phyloP scores from a whole-genome alignment of 2,329 filamentous ascomycete species.

The Endoconidiophora laricicola region DNA sequence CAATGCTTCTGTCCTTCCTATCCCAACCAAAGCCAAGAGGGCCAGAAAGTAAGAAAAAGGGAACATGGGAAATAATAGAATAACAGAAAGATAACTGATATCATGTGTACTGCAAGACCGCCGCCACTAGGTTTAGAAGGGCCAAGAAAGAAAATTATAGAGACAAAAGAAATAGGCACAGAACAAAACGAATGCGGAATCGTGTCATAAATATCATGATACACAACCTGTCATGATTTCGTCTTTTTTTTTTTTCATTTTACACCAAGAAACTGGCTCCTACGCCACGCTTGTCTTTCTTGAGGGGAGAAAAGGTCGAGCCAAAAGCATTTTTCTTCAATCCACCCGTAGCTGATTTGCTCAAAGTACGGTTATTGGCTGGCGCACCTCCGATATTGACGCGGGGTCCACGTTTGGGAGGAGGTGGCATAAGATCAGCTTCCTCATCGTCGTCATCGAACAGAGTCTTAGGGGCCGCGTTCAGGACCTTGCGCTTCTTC shows the following conservation, averaged over 20 bases:
- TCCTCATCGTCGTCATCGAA: constrained; percentile 45
- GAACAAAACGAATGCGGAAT: neutral
- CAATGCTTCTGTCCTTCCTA: too few species aligned
- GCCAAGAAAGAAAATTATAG: neutral
- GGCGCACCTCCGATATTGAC: constrained; percentile 12
- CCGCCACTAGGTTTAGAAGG: neutral
- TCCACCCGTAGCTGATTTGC: constrained; percentile 16
- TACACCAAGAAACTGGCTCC: constrained; percentile 43
- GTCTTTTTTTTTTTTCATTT: neutral
- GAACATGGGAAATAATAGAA: too few species aligned
- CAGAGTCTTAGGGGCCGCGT: constrained; percentile 31
- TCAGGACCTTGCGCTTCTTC: constrained; percentile 58
- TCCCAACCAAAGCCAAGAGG: too few species aligned
- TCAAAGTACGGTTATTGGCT: constrained; percentile 2
- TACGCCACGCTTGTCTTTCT: constrained; percentile 48
- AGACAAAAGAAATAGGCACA: neutral
- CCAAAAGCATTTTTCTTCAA: constrained; percentile 26
- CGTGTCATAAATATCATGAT: neutral
- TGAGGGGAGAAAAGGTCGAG: constrained; percentile 52
- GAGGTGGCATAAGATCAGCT: neutral
- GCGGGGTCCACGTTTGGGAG: constrained; percentile 2
- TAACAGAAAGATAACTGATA: too few species aligned
- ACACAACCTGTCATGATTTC: neutral
- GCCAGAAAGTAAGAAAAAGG: too few species aligned
- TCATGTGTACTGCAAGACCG: neutral